Conservation (phyloP, 176 grass and related monocot genomes). For the barley (Hordeum vulgare) region MorexV3_pseudomolecules_assembly NC_058522.1:14855177-14855676, state of each 20-base stretch:
- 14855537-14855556: conserved; percentile 77
- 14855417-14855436: conserved; percentile 63
- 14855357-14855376: neutral
- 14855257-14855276: neutral
- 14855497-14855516: conserved; percentile 41
- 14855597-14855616: conserved; percentile 24
- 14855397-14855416: conserved; percentile 44
- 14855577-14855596: conserved; percentile 28
- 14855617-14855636: conserved; percentile 56
- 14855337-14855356: neutral
- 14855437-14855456: conserved; percentile 59
- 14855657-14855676: too few relatives aligned
- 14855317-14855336: neutral
- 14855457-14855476: conserved; percentile 64
- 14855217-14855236: neutral
- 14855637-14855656: neutral
- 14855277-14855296: conserved; percentile 24
- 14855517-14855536: conserved; percentile 81
- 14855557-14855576: conserved; percentile 60
- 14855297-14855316: neutral
- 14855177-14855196: neutral
- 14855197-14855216: neutral
- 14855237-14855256: neutral
- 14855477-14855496: conserved; percentile 33
- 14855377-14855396: conserved; percentile 18